phyloP scores from a whole-genome alignment of 1,284 basidiomycete species.

The Erythrobasidium hasegawianum region DNA sequence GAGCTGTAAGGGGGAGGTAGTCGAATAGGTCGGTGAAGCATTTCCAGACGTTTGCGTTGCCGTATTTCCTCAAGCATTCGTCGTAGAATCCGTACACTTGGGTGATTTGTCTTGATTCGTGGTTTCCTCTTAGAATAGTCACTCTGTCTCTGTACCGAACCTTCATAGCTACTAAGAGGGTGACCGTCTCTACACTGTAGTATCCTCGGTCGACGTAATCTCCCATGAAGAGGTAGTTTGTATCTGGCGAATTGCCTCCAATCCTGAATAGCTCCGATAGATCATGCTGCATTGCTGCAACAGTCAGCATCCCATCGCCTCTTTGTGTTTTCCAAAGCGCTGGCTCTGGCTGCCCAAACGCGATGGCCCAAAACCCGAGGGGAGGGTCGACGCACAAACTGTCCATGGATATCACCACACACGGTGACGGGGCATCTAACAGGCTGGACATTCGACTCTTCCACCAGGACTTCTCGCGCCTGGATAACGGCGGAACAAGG shows the following conservation, averaged over 20 bases:
- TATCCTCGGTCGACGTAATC: constrained; percentile 99
- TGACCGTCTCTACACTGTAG: constrained; percentile 95
- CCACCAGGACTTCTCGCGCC: constrained; percentile 96
- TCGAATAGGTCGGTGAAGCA: constrained; percentile 99
- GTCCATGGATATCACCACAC: constrained; percentile 97
- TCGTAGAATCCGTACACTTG: constrained; percentile 99
- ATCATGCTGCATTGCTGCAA: constrained; percentile 75
- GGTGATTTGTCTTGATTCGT: constrained; percentile 97
- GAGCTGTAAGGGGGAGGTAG: constrained; percentile 87
- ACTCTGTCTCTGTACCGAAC: constrained; percentile 97
- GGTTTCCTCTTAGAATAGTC: constrained; percentile 94
- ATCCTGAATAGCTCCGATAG: constrained; percentile 98
- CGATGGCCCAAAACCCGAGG: not conserved
- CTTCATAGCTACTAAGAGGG: constrained; percentile 89
- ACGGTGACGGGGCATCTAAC: constrained; percentile 96
- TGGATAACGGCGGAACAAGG: constrained; percentile 49
- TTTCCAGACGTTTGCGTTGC: constrained; percentile 90
- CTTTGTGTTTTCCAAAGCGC: too few species aligned
- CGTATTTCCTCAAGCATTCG: constrained; percentile 95
- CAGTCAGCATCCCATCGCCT: not conserved
- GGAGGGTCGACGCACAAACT: constrained; percentile 77
- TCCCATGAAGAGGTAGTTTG: constrained; percentile 99
- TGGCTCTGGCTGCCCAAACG: too few species aligned
- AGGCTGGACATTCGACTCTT: constrained; percentile 96
- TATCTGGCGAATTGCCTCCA: constrained; percentile 98